phyloP scores from a whole-genome alignment of 106 monocot genomes.

The Phalaenopsis aphrodite region DNA sequence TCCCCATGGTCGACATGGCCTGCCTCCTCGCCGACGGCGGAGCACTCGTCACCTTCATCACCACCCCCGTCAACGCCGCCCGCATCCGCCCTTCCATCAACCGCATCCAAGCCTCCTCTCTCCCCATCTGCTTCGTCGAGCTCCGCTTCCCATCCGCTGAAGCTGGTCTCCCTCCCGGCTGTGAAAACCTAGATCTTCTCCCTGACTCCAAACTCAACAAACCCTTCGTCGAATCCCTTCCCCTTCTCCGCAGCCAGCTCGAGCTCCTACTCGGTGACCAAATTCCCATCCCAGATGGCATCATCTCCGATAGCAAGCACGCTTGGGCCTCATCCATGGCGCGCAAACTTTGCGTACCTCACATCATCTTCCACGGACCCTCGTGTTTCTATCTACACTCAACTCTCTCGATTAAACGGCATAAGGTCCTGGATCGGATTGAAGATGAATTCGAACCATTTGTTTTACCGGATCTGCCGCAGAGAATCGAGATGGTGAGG shows the following conservation, averaged over 20 bases:
- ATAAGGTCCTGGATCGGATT: neutral
- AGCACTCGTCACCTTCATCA: slow-evolving; percentile 12
- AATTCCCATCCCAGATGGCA: neutral
- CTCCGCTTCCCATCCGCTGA: slow-evolving; percentile 10
- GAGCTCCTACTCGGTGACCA: neutral
- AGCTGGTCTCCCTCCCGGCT: slow-evolving; percentile 9
- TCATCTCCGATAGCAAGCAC: slow-evolving; percentile 7
- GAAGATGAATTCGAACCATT: slow-evolving; percentile 1
- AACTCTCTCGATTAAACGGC: neutral
- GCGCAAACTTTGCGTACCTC: neutral
- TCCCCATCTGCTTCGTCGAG: slow-evolving; percentile 13
- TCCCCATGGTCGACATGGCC: slow-evolving; percentile 17
- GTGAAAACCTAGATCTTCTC: slow-evolving; percentile 11
- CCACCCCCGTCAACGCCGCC: slow-evolving; percentile 16
- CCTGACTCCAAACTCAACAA: neutral
- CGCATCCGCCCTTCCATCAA: neutral
- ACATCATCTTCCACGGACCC: slow-evolving; percentile 8
- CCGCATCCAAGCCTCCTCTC: neutral
- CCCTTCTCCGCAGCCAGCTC: neutral
- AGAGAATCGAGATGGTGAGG: slow-evolving; percentile 18
- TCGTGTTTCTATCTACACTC: slow-evolving; percentile 8
- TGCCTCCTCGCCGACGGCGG: slow-evolving; percentile 9
- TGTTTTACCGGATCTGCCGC: slow-evolving; percentile 33
- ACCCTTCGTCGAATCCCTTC: slow-evolving; percentile 2
- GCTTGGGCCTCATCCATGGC: neutral